Evolutionary conservation across 2,329 filamentous ascomycete genomes (phyloP).

Genomic region (Ascochyta pisi): DNA sequence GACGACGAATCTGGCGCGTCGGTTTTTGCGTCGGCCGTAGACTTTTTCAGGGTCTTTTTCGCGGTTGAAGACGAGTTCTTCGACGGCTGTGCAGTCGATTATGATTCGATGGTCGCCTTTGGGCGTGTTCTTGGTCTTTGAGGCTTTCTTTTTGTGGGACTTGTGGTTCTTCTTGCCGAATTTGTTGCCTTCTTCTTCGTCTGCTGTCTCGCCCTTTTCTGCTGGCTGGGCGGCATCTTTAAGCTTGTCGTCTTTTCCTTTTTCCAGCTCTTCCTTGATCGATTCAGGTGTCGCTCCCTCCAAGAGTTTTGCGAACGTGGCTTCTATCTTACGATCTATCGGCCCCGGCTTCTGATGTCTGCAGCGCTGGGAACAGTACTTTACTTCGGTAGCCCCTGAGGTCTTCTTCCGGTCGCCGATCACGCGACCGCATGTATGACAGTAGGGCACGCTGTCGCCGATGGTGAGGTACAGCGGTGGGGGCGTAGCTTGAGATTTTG

Average conservation of each 20-base stretch:
- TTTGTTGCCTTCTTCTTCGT: constrained; percentile 2
- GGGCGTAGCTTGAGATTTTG: constrained; percentile 53
- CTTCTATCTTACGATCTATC: constrained; percentile 61
- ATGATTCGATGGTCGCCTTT: constrained; percentile 62
- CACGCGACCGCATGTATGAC: constrained; percentile 63
- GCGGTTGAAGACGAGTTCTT: constrained; percentile 59
- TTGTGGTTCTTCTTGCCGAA: constrained; percentile 20
- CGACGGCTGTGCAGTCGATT: constrained; percentile 59
- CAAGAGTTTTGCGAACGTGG: constrained; percentile 54
- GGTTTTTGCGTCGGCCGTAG: constrained; percentile 56
- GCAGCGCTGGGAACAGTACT: constrained; percentile 66
- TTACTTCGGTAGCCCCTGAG: constrained; percentile 48
- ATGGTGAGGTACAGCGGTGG: constrained; percentile 62
- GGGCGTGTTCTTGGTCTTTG: constrained; percentile 16
- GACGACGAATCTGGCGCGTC: constrained; percentile 50
- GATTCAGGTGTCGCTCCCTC: constrained; percentile 43
- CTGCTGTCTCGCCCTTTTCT: constrained; percentile 5
- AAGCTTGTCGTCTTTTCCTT: not conserved
- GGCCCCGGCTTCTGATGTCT: constrained; percentile 59
- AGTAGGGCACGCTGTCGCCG: constrained; percentile 61
- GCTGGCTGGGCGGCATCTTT: not conserved
- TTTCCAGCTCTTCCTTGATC: constrained; percentile 26
- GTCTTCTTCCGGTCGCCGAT: constrained; percentile 54
- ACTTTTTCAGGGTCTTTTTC: constrained; percentile 55
- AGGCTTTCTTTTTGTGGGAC: constrained; percentile 38